Conservation (phyloP, 2,329 filamentous ascomycete species). For the Diplodia corticola region DNA sequence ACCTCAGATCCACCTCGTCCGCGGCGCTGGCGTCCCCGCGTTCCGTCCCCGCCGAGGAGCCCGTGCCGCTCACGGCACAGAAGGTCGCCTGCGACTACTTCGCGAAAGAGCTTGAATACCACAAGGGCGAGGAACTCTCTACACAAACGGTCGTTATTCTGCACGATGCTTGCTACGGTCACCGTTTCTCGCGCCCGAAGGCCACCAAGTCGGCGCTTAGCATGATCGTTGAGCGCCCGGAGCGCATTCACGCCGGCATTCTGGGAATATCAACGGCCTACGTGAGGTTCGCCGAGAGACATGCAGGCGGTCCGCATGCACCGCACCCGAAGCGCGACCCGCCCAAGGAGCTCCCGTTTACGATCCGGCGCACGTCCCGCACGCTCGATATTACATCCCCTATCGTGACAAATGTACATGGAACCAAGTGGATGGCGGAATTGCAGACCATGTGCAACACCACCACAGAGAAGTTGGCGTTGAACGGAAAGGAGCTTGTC, state of each 20-base stretch:
- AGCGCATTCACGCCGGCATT: slow-evolving; percentile 81
- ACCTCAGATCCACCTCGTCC: slow-evolving; percentile 37
- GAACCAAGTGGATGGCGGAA: slow-evolving; percentile 90
- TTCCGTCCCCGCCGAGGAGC: slow-evolving; percentile 41
- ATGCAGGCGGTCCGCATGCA: slow-evolving; percentile 69
- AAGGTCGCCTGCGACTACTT: slow-evolving; percentile 70
- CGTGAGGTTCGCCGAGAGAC: slow-evolving; percentile 80
- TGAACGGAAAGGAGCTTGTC: slow-evolving; percentile 74
- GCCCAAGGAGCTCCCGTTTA: slow-evolving; percentile 70
- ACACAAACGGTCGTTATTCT: slow-evolving; percentile 77
- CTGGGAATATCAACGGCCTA: slow-evolving; percentile 85
- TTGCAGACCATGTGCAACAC: slow-evolving; percentile 79
- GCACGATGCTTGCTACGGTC: slow-evolving; percentile 93
- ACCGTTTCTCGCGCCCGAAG: slow-evolving; percentile 82
- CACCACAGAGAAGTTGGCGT: slow-evolving; percentile 74
- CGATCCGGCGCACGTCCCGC: slow-evolving; percentile 77
- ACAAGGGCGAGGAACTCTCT: slow-evolving; percentile 43
- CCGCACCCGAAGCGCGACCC: slow-evolving; percentile 64
- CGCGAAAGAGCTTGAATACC: slow-evolving; percentile 63
- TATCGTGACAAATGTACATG: slow-evolving; percentile 88
- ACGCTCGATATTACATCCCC: slow-evolving; percentile 69
- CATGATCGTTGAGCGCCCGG: slow-evolving; percentile 89
- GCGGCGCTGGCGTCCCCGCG: slow-evolving; percentile 40
- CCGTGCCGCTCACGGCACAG: slow-evolving; percentile 51
- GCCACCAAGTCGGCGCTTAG: slow-evolving; percentile 69